Percentiles rank a stretch among this genome's conserved stretches.
phyloP scores from a whole-genome alignment of 176 grass and related monocot genomes.

The Thinopyrum elongatum region DNA sequence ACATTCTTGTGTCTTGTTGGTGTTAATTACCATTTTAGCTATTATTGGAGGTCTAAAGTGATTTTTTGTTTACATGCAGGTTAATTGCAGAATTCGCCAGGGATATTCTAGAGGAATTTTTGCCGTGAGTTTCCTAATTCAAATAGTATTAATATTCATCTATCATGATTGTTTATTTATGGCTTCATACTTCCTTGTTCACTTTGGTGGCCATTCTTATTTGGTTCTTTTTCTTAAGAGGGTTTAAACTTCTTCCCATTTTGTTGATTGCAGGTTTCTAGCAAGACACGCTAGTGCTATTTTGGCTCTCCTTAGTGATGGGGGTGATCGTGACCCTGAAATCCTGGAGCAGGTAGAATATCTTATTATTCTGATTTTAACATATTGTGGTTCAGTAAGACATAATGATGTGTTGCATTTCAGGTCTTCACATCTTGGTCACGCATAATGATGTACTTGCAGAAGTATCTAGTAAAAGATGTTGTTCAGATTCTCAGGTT shows the following conservation, averaged over 20 bases:
- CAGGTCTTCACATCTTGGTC: constrained; percentile 99
- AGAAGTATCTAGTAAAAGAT: constrained; percentile 96
- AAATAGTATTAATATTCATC: not conserved
- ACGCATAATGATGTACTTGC: constrained; percentile 93
- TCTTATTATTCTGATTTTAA: constrained; percentile 23
- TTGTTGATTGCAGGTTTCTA: constrained; percentile 61
- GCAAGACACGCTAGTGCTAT: constrained; percentile 54
- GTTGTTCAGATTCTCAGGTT: constrained; percentile 73
- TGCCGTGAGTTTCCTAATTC: constrained; percentile 67
- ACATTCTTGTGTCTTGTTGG: not conserved
- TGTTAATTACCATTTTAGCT: not conserved
- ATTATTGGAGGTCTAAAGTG: constrained; percentile 16
- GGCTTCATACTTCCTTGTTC: constrained; percentile 7
- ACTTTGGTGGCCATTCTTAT: not conserved
- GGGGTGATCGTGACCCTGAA: constrained; percentile 81
- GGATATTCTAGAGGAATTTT: constrained; percentile 85
- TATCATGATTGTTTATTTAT: constrained; percentile 9
- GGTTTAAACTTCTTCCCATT: not conserved
- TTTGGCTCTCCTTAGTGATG: constrained; percentile 62
- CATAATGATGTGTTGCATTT: constrained; percentile 30
- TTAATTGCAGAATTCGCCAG: constrained; percentile 81
- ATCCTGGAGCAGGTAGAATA: constrained; percentile 80
- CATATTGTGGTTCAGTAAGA: constrained; percentile 25
- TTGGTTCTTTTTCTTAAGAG: constrained; percentile 13
- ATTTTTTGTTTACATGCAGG: constrained; percentile 56